Conservation (phyloP, 805 yeast genomes). For the Cyberlindnera suaveolens region DNA sequence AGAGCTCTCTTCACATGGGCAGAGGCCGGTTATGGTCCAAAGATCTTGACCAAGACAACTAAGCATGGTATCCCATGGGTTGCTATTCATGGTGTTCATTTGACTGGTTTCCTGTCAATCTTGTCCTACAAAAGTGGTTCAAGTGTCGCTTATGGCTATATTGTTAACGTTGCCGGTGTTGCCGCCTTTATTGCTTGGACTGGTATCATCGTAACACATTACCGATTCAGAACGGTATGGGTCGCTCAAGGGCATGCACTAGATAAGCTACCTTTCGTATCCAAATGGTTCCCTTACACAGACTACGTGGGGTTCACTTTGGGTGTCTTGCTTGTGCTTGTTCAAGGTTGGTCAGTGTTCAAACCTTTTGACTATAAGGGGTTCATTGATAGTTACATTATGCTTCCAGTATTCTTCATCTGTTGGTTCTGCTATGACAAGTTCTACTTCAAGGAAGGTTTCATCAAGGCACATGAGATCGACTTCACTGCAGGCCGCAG, state of each 20-base stretch:
- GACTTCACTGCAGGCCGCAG: conserved; percentile 46
- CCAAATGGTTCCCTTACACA: conserved; percentile 42
- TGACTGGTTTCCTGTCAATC: conserved; percentile 58
- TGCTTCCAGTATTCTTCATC: conserved; percentile 51
- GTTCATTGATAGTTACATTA: conserved; percentile 56
- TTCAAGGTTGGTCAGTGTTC: conserved; percentile 46
- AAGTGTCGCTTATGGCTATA: conserved; percentile 58
- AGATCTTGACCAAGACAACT: conserved; percentile 43
- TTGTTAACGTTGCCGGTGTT: conserved; percentile 65
- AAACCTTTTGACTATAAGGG: conserved; percentile 42
- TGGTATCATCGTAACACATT: conserved; percentile 52
- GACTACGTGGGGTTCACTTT: conserved; percentile 33
- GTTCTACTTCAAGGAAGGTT: conserved; percentile 32
- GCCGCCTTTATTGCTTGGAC: conserved; percentile 73
- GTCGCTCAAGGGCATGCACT: conserved; percentile 54
- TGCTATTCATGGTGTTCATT: conserved; percentile 51
- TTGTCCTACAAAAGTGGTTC: conserved; percentile 48
- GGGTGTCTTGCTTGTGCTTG: conserved; percentile 34
- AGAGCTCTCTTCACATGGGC: conserved; percentile 63
- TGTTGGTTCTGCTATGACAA: conserved; percentile 34
- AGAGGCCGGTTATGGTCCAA: conserved; percentile 54
- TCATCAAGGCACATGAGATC: conserved; percentile 36
- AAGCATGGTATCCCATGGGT: conserved; percentile 59
- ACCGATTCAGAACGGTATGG: conserved; percentile 62
- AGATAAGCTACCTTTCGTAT: conserved; percentile 63